Conservation (phyloP, 2,329 filamentous ascomycete species). For the Didymella glomerata region DNA sequence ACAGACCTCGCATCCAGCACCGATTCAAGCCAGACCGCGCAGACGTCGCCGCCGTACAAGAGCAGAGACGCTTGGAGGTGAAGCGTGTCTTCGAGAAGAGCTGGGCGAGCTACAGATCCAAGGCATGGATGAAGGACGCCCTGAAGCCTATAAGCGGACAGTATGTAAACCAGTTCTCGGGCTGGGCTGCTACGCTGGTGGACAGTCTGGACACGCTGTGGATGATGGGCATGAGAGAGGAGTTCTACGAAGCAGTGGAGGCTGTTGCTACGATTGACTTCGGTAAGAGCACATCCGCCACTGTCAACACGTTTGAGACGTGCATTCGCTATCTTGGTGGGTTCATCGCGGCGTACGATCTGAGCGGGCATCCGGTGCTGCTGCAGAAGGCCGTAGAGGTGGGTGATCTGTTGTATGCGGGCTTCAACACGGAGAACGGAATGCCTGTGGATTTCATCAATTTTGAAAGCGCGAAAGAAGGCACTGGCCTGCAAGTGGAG, state of each 20-base stretch:
- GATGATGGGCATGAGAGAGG: slow-evolving; percentile 81
- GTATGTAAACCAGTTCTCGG: slow-evolving; percentile 67
- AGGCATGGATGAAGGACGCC: slow-evolving; percentile 72
- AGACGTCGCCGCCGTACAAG: slow-evolving; percentile 34
- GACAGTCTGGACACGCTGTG: slow-evolving; percentile 77
- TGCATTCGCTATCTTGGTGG: slow-evolving; percentile 91
- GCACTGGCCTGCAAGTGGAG: slow-evolving; percentile 68
- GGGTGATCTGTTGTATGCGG: slow-evolving; percentile 78
- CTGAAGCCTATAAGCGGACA: slow-evolving; percentile 64
- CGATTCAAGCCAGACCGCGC: slow-evolving; percentile 32
- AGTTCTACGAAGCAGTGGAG: slow-evolving; percentile 80
- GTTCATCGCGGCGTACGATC: slow-evolving; percentile 83
- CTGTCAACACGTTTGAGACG: slow-evolving; percentile 92
- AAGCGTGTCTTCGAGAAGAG: slow-evolving; percentile 44
- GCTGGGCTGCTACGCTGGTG: slow-evolving; percentile 74
- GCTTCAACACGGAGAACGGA: slow-evolving; percentile 89
- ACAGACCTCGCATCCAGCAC: slow-evolving; percentile 49
- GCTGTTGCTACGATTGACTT: slow-evolving; percentile 82
- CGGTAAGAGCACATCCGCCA: slow-evolving; percentile 69
- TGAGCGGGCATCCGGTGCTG: slow-evolving; percentile 76
- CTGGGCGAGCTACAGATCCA: slow-evolving; percentile 68
- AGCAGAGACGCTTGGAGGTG: slow-evolving; percentile 37
- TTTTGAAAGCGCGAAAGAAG: slow-evolving; percentile 45
- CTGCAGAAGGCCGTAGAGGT: slow-evolving; percentile 80
- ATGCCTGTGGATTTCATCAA: slow-evolving; percentile 74